Base-by-base conservation (phyloP, 495 filamentous ascomycete genomes). In the Trichocladium uniseriatum region DNA sequence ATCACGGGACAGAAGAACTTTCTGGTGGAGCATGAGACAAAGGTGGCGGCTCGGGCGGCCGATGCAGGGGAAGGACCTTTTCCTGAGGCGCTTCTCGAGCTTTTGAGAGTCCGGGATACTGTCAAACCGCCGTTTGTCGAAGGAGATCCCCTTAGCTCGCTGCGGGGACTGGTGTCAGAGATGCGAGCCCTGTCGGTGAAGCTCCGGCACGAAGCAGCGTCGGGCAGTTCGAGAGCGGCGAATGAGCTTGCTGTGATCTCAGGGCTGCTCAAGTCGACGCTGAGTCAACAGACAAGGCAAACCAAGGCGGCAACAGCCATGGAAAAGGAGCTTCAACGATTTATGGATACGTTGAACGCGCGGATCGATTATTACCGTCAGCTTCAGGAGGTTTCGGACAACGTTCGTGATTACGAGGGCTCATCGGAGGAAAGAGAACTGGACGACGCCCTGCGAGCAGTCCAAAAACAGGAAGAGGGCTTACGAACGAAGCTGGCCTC, bases 291-390 rank as follows among this genome's bases (percentile, higher is more conserved):
- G 16, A 69, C 58, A 8, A 72, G 80, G 35, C 88, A 94, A 61
- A 68, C 60, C 5, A 94, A 90, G 65, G 73, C 70, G 6, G 68
- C 72, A 0, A 60, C 65, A 1, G 73, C 61, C 11, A 55, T 95
- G 40, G 77, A 85, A 45, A 84, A 75, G 56, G 91, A 95, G 56
- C 60, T 89, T 5, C 81, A 90, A 31, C 62, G 81, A 31, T 92
- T 95, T 59, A 81, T 78, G 22, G 75, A 78, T 29, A 79, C 83
- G 0, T 84, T 87, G 75, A 95, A 95, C 56, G 73, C 80, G 40
- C 79, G 91, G 11, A 67, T 94, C 6, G 87, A 91, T 34, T 96
- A 84, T 52, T 95, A 95, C 63, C 79, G 83, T 0, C 91, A 95
- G 55, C 69, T 98, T 16, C 91, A 96, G 60, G 75, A 78, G 15